These are phyloP conservation scores for Mycena vitilis DNA, from an alignment of 768 basidiomycete genomes.

Conservation along the genomic window DNA sequence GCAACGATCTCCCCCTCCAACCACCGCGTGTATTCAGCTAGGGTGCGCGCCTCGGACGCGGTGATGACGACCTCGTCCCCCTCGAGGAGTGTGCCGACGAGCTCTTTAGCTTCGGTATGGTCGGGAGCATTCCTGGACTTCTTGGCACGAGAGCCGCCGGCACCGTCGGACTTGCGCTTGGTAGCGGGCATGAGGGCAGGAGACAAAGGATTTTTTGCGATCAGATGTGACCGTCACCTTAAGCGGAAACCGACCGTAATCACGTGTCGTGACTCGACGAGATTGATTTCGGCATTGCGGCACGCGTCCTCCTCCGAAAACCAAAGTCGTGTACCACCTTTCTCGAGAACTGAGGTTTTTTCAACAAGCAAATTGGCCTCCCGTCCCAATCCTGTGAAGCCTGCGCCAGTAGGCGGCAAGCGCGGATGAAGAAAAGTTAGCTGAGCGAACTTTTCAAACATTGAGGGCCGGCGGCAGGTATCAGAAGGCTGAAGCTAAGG, in stretches of 20 bases:
- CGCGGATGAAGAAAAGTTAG: too few species aligned
- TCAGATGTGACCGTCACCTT: slow-evolving; percentile 14
- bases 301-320: too few species aligned
- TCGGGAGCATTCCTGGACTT: slow-evolving; percentile 40
- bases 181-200: slow-evolving; percentile 24
- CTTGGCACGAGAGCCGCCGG: slow-evolving; percentile 40
- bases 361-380: too few species aligned
- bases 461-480: too few species aligned
- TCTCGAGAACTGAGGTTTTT: too few species aligned
- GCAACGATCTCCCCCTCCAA: slow-evolving; percentile 31
- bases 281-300: too few species aligned
- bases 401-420: too few species aligned
- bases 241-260: not conserved
- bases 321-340: too few species aligned
- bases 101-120: slow-evolving; percentile 42
- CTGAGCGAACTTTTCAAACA: too few species aligned
- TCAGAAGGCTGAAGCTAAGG: too few species aligned
- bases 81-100: slow-evolving; percentile 49
- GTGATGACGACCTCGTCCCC: slow-evolving; percentile 44
- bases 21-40: slow-evolving; percentile 30
- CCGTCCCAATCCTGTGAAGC: too few species aligned
- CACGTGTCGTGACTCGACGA: not conserved
- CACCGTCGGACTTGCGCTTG: slow-evolving; percentile 49
- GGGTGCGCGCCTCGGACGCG: slow-evolving; percentile 45
- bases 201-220: slow-evolving; percentile 10